Base-by-base conservation (phyloP, 2,329 filamentous ascomycete species). In the Zasmidium angulare region DNA sequence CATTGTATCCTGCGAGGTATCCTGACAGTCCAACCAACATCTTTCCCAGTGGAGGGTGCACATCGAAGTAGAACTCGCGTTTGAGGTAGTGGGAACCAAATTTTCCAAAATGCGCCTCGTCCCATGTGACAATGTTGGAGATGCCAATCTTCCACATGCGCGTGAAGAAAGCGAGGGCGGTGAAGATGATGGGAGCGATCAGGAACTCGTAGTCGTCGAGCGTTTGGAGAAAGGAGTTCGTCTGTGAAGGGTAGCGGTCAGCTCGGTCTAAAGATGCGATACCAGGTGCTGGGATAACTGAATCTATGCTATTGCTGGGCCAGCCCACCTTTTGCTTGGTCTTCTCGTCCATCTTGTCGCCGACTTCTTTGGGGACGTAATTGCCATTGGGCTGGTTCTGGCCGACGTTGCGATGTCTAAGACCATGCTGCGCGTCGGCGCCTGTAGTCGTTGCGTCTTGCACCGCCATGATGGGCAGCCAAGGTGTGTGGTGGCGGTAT, bases 11-110 rank as follows among this genome's bases (percentile, higher is more conserved):
- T 67, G 93, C 96, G 62, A 99, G 84, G 73, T 96, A 96, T 74
- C 95, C 95, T 6, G 95, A 98, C 53, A 99, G 84, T 63, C 95
- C 95, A 69, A 99, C 93, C 58, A 99, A 87, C 86, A 99, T 98
- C 82, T 99, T 99, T 74, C 95, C 95, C 62, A 99, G 86, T 56
- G 95, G 95, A 66, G 95, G 95, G 77, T 96, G 91, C 59, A 96
- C 89, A 82, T 96, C 91, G 80, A 99, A 99, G 84, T 99, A 99
- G 82, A 98, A 97, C 78, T 99, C 95, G 76, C 93, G 91, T 78
- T 99, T 97, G 74, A 99, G 88, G 77, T 99, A 99, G 79, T 99
- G 93, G 70, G 93, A 98, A 65, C 95, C 95, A 77, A 99, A 99
- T 81, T 99, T 99, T 74, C 91, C 91, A 76, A 96, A 96, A 77